Evolutionary conservation across 2,329 filamentous ascomycete genomes (phyloP), one percentile per base, ranked within the genome.

Genomic region (Beauveria varroae): DNA sequence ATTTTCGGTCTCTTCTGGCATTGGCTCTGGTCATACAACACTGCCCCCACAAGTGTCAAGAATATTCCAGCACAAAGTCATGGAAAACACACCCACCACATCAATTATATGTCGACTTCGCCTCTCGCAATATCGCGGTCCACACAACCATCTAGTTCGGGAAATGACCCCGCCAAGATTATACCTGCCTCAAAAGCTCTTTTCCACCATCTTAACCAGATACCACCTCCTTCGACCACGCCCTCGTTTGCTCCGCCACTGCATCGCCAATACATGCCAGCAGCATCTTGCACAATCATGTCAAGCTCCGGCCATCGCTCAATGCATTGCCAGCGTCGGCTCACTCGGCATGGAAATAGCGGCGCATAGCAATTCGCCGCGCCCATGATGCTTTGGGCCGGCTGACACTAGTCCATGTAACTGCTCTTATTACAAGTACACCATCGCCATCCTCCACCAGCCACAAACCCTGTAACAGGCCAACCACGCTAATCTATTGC

Each of bases 401-500:
- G 56, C 56, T 43, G 46, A 58, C 56, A 37, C 54, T 57, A 16
- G 20, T 57, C 54, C 26, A 28, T 49, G 28, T n/a, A 54, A 12
- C 14, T 41, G 26, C 53, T 16, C 22, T 57, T 37, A 16, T 34
- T 47, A 57, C 54, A 43, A 34, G 10, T 34, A 34, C 30, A 34
- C 14, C 40, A 55, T 55, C 37, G 44, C 51, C 37, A 43, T 20
- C 46, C 24, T 22, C 49, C n/a, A 10, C 34, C 44, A 49, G 46
- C 46, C 30, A 30, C 56, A 24, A 51, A 37, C 46, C 46, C 30
- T 24, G 20, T 50, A 41, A 20, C 24, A 41, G 7, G 54, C 37
- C 10, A 34, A 16, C 26, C 10, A 50, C 56, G 46, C 56, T 43
- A 58, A 58, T 50, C 56, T 51, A 24, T 50, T 58, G 56, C 56